Evolutionary conservation across 169 alveolate species (phyloP).

Genomic region (Plasmodium inui): DNA sequence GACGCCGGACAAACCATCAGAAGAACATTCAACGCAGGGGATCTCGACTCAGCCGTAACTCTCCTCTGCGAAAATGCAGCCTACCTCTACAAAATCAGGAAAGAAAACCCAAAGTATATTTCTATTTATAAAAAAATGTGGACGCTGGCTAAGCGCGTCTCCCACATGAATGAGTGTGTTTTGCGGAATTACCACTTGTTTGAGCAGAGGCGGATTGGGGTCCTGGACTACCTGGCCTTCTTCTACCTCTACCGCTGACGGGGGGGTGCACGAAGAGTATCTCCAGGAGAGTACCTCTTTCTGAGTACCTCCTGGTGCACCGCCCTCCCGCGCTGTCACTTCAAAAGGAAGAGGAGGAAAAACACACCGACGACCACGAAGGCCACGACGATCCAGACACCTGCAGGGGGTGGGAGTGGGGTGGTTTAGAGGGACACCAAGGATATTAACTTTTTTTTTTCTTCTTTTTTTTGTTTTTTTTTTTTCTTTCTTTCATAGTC

Average conservation of each 20-base stretch:
- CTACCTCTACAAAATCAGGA: background rate
- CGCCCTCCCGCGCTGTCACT: background rate
- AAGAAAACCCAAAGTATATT: background rate
- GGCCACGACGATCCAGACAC: conserved; percentile 70
- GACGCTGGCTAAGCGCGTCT: conserved; percentile 3
- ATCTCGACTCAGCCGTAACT: background rate
- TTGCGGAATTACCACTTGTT: background rate
- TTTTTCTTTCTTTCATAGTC: background rate
- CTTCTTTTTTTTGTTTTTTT: background rate
- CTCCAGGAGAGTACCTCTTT: too few relatives aligned
- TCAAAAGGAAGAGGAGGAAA: conserved; percentile 53
- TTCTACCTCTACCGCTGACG: conserved; percentile 26
- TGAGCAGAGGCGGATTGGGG: background rate
- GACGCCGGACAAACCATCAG: background rate
- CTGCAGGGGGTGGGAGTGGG: background rate
- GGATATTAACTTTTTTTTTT: background rate
- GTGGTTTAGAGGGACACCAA: background rate
- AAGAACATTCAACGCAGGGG: conserved; percentile 13
- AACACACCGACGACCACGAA: conserved; percentile 37
- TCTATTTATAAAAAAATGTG: conserved; percentile 32
- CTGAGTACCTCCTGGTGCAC: background rate
- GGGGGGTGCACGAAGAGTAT: background rate
- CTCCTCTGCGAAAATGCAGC: conserved; percentile 29
- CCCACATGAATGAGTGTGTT: conserved; percentile 35
- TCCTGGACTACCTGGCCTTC: conserved; percentile 28